A percentile compares a stretch with the other conserved stretches of the same genome.
Conservation (phyloP, 768 basidiomycete species). For the Termitomyces sp. region DNA sequence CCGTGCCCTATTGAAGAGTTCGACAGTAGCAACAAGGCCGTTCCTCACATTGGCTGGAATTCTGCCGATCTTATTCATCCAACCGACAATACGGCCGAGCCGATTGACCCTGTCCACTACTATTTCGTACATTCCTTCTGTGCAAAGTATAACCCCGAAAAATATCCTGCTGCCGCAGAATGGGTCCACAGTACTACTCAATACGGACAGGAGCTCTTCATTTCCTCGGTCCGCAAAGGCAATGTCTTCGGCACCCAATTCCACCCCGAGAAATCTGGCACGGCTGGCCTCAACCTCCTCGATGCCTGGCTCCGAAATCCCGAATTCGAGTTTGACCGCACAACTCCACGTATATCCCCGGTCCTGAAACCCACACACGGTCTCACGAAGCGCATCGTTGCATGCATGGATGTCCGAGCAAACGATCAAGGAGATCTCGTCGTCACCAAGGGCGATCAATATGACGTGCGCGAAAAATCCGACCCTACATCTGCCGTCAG, state of each 20-base stretch:
- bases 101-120: slow-evolving; percentile 61
- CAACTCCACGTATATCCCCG: slow-evolving; percentile 28
- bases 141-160: slow-evolving; percentile 62
- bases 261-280: slow-evolving; percentile 96
- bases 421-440: slow-evolving; percentile 97
- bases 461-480: slow-evolving; percentile 88
- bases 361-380: slow-evolving; percentile 47
- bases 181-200: slow-evolving; percentile 88
- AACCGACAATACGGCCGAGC: slow-evolving; percentile 35
- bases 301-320: slow-evolving; percentile 72
- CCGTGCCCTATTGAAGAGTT: slow-evolving; percentile 79
- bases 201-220: slow-evolving; percentile 90
- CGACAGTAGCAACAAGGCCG: slow-evolving; percentile 66
- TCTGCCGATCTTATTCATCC: slow-evolving; percentile 52
- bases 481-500: slow-evolving; percentile 25
- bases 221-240: slow-evolving; percentile 74
- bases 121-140: slow-evolving; percentile 98
- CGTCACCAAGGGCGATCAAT: slow-evolving; percentile 99
- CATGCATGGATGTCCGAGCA: slow-evolving; percentile 95
- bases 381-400: slow-evolving; percentile 91
- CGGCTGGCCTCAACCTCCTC: slow-evolving; percentile 77
- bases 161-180: slow-evolving; percentile 48
- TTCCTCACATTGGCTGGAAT: slow-evolving; percentile 99
- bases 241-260: slow-evolving; percentile 94
- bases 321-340: slow-evolving; percentile 26